Evolutionary conservation across 805 yeast genomes (phyloP).

Genomic region (Yarrowia porcina): DNA sequence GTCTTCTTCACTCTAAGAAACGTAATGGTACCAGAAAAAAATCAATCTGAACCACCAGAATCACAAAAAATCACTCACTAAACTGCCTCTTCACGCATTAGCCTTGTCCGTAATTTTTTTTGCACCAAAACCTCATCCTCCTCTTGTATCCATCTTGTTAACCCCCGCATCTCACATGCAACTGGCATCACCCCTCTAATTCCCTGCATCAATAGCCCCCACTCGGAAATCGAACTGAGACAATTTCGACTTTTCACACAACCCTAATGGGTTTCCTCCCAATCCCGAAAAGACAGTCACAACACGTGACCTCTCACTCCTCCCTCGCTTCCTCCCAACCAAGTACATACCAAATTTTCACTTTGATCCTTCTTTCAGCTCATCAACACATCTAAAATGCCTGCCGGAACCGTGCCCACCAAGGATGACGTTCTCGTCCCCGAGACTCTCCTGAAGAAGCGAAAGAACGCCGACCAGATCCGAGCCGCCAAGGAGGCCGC

Average conservation of each 20-base stretch:
- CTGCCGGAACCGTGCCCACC: constrained; percentile 33
- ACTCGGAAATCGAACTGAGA: background rate
- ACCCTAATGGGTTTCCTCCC: too few species aligned
- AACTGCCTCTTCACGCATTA: too few species aligned
- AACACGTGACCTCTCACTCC: constrained; percentile 13
- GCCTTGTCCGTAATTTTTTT: too few species aligned
- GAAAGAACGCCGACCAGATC: constrained; percentile 55
- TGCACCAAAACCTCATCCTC: too few species aligned
- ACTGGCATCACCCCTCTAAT: too few species aligned
- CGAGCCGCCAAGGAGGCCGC: constrained; percentile 54
- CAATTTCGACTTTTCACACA: too few species aligned
- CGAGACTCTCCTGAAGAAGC: constrained; percentile 59
- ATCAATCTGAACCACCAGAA: too few species aligned
- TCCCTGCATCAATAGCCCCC: background rate
- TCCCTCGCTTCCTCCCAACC: background rate
- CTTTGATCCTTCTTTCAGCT: background rate
- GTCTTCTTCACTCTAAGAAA: too few species aligned
- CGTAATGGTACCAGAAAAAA: too few species aligned
- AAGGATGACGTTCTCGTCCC: constrained; percentile 43
- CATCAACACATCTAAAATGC: constrained; percentile 29
- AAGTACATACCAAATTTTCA: constrained; percentile 4
- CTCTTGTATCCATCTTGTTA: too few species aligned
- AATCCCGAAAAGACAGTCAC: constrained; percentile 25
- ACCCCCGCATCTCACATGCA: too few species aligned
- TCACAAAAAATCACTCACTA: too few species aligned